These are phyloP conservation scores for Gardenia jasminoides DNA, from an alignment of 257 asterid species.

Conservation along the genomic window DNA sequence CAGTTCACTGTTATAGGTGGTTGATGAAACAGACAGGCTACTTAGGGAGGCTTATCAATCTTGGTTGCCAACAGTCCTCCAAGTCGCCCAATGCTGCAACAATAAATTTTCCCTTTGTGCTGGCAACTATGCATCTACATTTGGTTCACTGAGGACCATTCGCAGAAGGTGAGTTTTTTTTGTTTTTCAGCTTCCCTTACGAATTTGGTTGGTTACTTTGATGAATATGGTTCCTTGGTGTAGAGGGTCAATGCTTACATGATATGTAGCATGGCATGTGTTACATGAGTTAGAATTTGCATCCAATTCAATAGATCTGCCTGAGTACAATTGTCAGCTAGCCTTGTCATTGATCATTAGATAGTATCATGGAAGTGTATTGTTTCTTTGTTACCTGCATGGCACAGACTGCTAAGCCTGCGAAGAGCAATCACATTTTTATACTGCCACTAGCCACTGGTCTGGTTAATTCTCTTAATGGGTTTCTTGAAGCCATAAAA, in stretches of 20 bases:
- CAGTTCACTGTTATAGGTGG: constrained; percentile 52
- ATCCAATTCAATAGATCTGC: neutral
- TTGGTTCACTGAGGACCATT: constrained; percentile 70
- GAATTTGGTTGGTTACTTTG: neutral
- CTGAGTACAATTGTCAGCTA: neutral
- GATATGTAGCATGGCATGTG: neutral
- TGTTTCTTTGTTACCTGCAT: neutral
- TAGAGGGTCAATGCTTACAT: constrained; percentile 21
- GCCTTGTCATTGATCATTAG: neutral
- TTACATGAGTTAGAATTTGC: too few relatives aligned
- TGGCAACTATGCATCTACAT: constrained; percentile 25
- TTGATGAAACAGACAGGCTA: constrained; percentile 89
- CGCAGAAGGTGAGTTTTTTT: constrained; percentile 62
- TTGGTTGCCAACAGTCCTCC: constrained; percentile 86
- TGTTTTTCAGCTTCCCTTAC: neutral
- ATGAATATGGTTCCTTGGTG: constrained; percentile 47
- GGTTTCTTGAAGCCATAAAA: neutral
- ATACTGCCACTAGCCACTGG: neutral
- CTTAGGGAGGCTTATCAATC: constrained; percentile 92
- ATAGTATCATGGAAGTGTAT: neutral
- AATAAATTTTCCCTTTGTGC: constrained; percentile 26
- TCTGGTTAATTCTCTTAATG: neutral
- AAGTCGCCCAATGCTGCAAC: constrained; percentile 41
- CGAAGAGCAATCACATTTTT: neutral
- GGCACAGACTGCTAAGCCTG: neutral